Base-by-base conservation (phyloP, 805 yeast genomes). In the Priceomyces castillae region DNA sequence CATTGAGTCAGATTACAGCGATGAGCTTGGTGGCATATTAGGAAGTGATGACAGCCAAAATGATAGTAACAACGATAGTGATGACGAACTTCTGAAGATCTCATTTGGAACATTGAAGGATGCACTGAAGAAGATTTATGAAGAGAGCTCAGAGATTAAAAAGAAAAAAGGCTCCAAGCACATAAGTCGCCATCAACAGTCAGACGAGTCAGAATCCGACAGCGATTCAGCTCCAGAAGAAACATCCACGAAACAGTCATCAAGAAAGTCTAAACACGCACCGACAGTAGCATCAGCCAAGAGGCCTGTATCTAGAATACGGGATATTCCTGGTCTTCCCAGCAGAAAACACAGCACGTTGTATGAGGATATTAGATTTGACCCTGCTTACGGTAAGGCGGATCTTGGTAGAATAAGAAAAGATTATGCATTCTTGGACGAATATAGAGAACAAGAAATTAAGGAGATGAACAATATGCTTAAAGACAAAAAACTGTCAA, bases 311-410 rank as follows among this genome's bases (percentile, higher is more conserved):
- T 69, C 88, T 0, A 71, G 73, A 49, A 71, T 88, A 30, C 74
- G 98, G 50, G 81, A 82, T 35, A 82, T 90, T 10, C 92, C 86
- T 1, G 94, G 92, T 0, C 58, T 85, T 37, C 72, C 70, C 39
- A 56, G 63, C 18, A 65, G 68, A 18, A 70, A 62, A 50, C 54
- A 62, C 40, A 54, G 62, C 12, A 70, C 69, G 12, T 64, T 84
- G 22, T 83, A 85, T 59, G 76, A 79, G 39, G 99, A 94, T 67
- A 84, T 95, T 26, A 74, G 99, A 52, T 94, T 94, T 61, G 97
- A 94, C 62, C 77, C 92, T 2, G 90, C 96, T 0, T 80, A 81
- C 49, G 98, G 98, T 44, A 84, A 81, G 53, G 87, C 94, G 1
- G 92, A 90, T 59, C 65, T 78, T 46, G 67, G 72, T 25, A 72